phyloP scores from a whole-genome alignment of 306 rosid genomes.

The Cercis canadensis region DNA sequence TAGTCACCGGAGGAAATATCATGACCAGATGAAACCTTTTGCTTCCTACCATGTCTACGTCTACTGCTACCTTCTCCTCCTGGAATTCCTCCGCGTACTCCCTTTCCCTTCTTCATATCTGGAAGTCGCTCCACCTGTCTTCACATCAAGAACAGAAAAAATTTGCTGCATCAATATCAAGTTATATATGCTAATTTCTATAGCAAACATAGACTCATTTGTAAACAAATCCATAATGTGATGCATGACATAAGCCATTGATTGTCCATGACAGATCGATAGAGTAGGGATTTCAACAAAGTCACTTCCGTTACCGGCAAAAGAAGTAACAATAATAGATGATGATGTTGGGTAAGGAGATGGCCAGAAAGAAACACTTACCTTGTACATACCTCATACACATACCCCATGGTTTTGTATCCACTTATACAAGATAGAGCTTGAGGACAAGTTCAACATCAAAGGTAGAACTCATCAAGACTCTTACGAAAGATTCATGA shows the following conservation, averaged over 20 bases:
- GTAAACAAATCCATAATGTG: neutral
- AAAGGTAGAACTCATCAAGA: slow-evolving; percentile 39
- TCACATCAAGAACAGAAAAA: slow-evolving; percentile 36
- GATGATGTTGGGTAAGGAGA: too few relatives aligned
- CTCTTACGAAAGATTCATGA: slow-evolving; percentile 23
- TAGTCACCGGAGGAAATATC: slow-evolving; percentile 52
- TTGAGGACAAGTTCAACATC: slow-evolving; percentile 44
- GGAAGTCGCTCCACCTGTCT: slow-evolving; percentile 58
- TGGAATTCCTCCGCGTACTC: slow-evolving; percentile 42
- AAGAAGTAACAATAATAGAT: neutral
- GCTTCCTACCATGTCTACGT: slow-evolving; percentile 48
- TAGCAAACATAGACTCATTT: too few relatives aligned
- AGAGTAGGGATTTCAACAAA: slow-evolving; percentile 4
- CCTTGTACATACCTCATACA: slow-evolving; percentile 39
- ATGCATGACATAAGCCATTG: slow-evolving; percentile 18
- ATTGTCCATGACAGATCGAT: neutral
- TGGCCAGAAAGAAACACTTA: slow-evolving; percentile 31
- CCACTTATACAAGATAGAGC: slow-evolving; percentile 47
- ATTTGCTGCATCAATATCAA: slow-evolving; percentile 1
- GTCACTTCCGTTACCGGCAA: slow-evolving; percentile 3
- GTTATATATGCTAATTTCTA: neutral
- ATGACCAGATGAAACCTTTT: slow-evolving; percentile 52
- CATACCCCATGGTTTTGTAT: slow-evolving; percentile 39
- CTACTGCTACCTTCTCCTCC: slow-evolving; percentile 53
- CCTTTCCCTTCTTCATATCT: slow-evolving; percentile 47